Evolutionary conservation across 164 flowering plant genomes (phyloP).

Genomic region (Macadamia integrifolia): DNA sequence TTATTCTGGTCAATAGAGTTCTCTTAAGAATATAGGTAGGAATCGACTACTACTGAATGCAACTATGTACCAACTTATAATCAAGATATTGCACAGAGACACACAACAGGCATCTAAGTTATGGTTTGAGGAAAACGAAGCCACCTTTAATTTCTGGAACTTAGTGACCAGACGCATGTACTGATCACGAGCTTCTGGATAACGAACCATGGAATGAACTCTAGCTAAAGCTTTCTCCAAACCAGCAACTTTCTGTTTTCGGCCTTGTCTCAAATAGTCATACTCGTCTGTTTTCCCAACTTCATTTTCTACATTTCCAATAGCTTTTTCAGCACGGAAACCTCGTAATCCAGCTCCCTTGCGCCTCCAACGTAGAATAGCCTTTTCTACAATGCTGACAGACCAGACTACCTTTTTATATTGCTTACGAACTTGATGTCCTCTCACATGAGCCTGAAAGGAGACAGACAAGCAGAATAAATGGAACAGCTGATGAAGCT

Average conservation of each 20-base stretch:
- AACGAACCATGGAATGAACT: slow-evolving; percentile 74
- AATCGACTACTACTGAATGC: too few relatives aligned
- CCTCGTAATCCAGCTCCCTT: slow-evolving; percentile 71
- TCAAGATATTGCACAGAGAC: too few relatives aligned
- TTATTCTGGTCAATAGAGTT: too few relatives aligned
- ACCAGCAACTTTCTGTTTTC: slow-evolving; percentile 55
- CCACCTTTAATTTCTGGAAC: slow-evolving; percentile 41
- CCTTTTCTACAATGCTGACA: slow-evolving; percentile 82
- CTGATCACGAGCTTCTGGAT: slow-evolving; percentile 74
- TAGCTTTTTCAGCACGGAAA: slow-evolving; percentile 32
- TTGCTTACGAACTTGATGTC: slow-evolving; percentile 71
- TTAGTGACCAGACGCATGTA: slow-evolving; percentile 56
- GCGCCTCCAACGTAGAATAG: slow-evolving; percentile 85
- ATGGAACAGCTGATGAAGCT: neutral
- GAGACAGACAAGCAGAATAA: slow-evolving; percentile 5
- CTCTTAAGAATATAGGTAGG: too few relatives aligned
- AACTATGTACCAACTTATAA: too few relatives aligned
- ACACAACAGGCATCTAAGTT: neutral
- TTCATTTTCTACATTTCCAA: slow-evolving; percentile 16
- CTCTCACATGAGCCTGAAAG: slow-evolving; percentile 75
- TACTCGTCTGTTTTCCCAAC: slow-evolving; percentile 61
- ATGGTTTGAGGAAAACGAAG: neutral
- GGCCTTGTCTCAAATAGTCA: slow-evolving; percentile 57
- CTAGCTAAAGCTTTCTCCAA: slow-evolving; percentile 68
- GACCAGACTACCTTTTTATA: slow-evolving; percentile 67